Base-by-base conservation (phyloP, 1,139 yeast genomes). In the Magnusiomyces sp. region DNA sequence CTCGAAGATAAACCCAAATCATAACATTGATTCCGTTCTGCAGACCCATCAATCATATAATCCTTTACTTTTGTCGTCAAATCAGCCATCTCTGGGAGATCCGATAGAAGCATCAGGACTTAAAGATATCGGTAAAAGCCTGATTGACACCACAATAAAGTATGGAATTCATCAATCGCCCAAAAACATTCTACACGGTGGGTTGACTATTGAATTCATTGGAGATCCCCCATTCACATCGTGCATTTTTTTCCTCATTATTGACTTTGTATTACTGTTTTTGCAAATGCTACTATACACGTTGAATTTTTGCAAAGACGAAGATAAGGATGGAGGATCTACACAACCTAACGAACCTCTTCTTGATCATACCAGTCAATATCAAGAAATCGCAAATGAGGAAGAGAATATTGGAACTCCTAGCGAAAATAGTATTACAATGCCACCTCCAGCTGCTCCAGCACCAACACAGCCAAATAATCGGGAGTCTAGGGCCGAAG, bases 191-290 rank as follows among this genome's bases (percentile, higher is more conserved):
- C 38, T 66, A 17, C 70, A 67, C 48, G 70, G 70, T 32, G 62
- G 67, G 2, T 53, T 66, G 20, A 62, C 68, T 11, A 63, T 65
- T 23, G 69, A 67, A 52, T 66, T 67, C 47, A 59, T 66, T 11
- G 70, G 70, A 11, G 59, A 58, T 45, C 43, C 34, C 14, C 60
- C 59, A 1, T 53, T 58, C 36, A 43, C 50, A 1, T 53, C 58
- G 5, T 49, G 58, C 17, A 10, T 53, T 6, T 58, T 59, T n/a
- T 52, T 64, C 36, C 43, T 63, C 2, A 41, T 48, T 2, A 57
- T 62, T 57, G 66, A 63, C 47, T 5, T 56, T 2, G 33, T 54
- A 13, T 53, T 62, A 29, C 36, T 60, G 37, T 17, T 50, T 9
- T 48, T 61, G 16, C 65, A 62, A 49, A 43, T 62, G 37, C 43